Evolutionary conservation across 2,329 filamentous ascomycete genomes (phyloP).

Genomic region (Pyrenochaeta sp.): DNA sequence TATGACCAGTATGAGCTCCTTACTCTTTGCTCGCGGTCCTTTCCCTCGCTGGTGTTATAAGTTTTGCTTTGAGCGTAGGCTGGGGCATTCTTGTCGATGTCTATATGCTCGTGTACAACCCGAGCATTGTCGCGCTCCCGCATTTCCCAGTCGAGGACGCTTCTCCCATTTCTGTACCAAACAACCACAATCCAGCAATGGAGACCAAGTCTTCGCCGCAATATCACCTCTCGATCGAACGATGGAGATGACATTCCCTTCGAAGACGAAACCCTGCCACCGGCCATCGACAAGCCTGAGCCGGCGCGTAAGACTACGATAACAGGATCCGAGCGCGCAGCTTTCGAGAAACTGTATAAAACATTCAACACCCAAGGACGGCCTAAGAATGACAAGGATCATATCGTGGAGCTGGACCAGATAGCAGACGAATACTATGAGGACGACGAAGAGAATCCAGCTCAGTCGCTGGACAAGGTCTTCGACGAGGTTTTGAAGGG

Average conservation of each 20-base stretch:
- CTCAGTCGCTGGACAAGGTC: constrained; percentile 35
- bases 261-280: constrained; percentile 43
- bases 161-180: constrained; percentile 76
- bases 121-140: constrained; percentile 45
- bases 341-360: constrained; percentile 47
- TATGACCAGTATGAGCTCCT: background rate
- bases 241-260: constrained; percentile 25
- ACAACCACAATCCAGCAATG: constrained; percentile 68
- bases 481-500: constrained; percentile 41
- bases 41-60: background rate
- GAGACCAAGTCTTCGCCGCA: constrained; percentile 31
- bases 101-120: constrained; percentile 39
- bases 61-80: background rate
- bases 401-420: constrained; percentile 33
- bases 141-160: constrained; percentile 48
- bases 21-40: background rate
- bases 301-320: constrained; percentile 43
- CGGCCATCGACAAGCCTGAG: constrained; percentile 24
- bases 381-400: constrained; percentile 22
- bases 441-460: constrained; percentile 35
- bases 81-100: constrained; percentile 30
- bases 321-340: constrained; percentile 45
- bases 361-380: constrained; percentile 32
- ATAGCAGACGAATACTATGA: constrained; percentile 44
- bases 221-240: constrained; percentile 27